Evolutionary conservation across 345 rosid genomes (phyloP).

Genomic region (Reutealis trisperma): DNA sequence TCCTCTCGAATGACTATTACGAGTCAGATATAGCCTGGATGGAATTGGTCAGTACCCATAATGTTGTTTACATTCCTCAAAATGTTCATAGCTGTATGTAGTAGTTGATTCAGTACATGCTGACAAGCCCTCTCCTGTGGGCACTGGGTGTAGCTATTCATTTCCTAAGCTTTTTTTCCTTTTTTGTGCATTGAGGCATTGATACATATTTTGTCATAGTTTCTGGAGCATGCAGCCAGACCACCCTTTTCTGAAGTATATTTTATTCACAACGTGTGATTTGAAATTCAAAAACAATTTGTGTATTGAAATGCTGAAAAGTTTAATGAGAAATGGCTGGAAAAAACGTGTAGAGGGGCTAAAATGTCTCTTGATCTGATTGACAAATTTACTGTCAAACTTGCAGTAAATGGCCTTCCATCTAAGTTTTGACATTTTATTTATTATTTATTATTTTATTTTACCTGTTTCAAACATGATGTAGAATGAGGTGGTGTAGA

Average conservation of each 20-base stretch:
- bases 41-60: constrained; percentile 71
- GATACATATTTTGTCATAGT: neutral
- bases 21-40: constrained; percentile 97
- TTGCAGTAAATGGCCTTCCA: neutral
- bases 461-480: neutral
- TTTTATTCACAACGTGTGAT: neutral
- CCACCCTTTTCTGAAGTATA: neutral
- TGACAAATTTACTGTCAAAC: neutral
- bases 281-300: neutral
- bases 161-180: too few species aligned
- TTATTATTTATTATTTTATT: too few species aligned
- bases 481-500: neutral
- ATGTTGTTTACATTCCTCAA: neutral
- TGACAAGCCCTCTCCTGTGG: neutral
- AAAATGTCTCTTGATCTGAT: neutral
- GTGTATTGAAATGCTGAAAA: too few species aligned
- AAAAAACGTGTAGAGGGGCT: neutral
- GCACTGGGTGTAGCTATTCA: neutral
- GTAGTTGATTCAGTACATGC: neutral
- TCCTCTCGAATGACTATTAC: constrained; percentile 86
- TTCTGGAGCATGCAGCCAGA: neutral
- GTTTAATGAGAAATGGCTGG: too few species aligned
- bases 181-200: neutral
- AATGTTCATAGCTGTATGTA: neutral
- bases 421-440: too few species aligned